Percentiles rank a stretch among this genome's conserved stretches.
These are phyloP conservation scores for Yarrowia galli DNA, from an alignment of 1,139 yeast species.

Conservation along the genomic window DNA sequence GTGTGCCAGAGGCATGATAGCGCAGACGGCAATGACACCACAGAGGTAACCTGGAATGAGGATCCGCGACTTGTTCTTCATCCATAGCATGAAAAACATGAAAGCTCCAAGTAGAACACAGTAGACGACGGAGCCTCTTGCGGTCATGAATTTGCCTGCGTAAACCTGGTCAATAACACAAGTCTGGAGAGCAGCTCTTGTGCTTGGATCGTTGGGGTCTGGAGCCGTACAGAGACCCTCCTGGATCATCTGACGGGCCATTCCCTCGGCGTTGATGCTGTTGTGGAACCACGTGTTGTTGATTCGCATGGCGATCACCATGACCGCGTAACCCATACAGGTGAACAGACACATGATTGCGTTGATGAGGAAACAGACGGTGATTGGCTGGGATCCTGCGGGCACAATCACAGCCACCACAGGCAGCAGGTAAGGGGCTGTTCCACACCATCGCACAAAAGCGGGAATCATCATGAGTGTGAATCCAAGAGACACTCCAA, in stretches of 20 bases:
- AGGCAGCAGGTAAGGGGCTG: slow-evolving; percentile 25
- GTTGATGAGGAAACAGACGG: slow-evolving; percentile 7
- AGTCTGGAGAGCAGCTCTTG: not conserved
- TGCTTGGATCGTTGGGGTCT: not conserved
- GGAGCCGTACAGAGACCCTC: slow-evolving; percentile 17
- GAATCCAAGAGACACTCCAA: slow-evolving; percentile 15
- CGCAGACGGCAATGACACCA: slow-evolving; percentile 29
- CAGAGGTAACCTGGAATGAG: slow-evolving; percentile 36
- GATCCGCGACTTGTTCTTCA: slow-evolving; percentile 33
- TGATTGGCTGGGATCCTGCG: slow-evolving; percentile 12
- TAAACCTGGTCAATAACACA: slow-evolving; percentile 13
- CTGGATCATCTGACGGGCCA: slow-evolving; percentile 6
- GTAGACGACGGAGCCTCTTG: slow-evolving; percentile 22
- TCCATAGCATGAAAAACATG: slow-evolving; percentile 37
- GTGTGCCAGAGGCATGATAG: slow-evolving; percentile 20
- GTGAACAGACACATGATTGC: slow-evolving; percentile 36
- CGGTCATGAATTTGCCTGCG: slow-evolving; percentile 25
- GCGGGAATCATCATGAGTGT: slow-evolving; percentile 24
- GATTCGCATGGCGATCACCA: slow-evolving; percentile 31
- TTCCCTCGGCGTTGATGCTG: slow-evolving; percentile 14
- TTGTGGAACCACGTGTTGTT: slow-evolving; percentile 38
- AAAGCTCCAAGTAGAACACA: slow-evolving; percentile 14
- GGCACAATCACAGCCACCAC: slow-evolving; percentile 32
- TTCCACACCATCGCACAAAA: slow-evolving; percentile 13
- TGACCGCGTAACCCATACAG: slow-evolving; percentile 18